phyloP scores from a whole-genome alignment of 306 rosid species.

The Macrotyloma uniflorum region DNA sequence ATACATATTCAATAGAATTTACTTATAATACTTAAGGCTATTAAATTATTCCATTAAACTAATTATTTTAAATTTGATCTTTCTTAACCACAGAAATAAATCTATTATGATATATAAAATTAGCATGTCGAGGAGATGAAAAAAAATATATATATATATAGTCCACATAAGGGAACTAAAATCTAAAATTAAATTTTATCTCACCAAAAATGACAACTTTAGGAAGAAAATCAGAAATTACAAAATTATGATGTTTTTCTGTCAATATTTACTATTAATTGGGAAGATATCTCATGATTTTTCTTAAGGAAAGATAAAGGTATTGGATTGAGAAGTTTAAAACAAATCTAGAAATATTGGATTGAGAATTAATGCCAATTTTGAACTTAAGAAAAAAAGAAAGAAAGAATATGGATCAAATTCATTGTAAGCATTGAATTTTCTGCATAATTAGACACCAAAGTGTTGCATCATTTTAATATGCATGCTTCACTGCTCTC shows the following conservation, averaged over 20 bases:
- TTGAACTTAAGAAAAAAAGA: not conserved
- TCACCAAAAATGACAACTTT: not conserved
- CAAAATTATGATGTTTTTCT: not conserved
- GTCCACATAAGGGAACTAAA: not conserved
- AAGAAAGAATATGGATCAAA: not conserved
- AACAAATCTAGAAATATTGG: not conserved
- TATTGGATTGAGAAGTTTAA: not conserved
- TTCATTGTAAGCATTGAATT: not conserved
- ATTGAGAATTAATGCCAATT: not conserved
- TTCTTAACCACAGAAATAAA: not conserved
- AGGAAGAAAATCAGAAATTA: not conserved
- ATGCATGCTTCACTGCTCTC: not conserved
- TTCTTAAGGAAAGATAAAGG: not conserved
- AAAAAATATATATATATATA: not conserved
- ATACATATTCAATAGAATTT: no score
- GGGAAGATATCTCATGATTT: constrained; percentile 15
- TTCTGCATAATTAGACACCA: not conserved
- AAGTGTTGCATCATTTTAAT: not conserved
- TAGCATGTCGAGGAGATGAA: not conserved
- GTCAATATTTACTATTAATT: not conserved
- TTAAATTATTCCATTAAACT: not conserved
- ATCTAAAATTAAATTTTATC: not conserved
- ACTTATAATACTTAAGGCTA: not conserved
- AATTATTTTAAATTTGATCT: not conserved
- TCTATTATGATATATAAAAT: not conserved